Evolutionary conservation across 179 eudicot genomes (phyloP).

Genomic region (Carnegiea gigantea): DNA sequence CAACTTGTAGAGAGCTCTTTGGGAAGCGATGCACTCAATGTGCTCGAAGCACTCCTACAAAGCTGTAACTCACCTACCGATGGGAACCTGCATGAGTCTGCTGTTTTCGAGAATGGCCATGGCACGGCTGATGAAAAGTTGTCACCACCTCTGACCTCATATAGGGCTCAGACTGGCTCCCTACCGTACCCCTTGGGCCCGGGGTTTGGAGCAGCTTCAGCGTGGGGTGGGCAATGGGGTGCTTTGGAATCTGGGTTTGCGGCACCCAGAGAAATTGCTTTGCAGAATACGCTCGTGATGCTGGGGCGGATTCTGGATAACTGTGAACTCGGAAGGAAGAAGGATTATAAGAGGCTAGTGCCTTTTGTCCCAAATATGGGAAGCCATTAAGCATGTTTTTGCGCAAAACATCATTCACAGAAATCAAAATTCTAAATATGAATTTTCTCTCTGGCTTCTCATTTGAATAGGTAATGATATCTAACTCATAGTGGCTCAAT

Average conservation of each 20-base stretch:
- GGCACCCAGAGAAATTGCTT: constrained; percentile 69
- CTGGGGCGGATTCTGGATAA: constrained; percentile 82
- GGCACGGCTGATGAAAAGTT: constrained; percentile 67
- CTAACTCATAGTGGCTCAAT: no score
- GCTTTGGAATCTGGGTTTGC: constrained; percentile 51
- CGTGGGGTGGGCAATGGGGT: constrained; percentile 34
- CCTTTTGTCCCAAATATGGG: constrained; percentile 77
- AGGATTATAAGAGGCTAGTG: constrained; percentile 81
- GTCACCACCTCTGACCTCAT: constrained; percentile 74
- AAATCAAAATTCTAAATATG: no score
- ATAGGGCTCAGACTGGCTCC: constrained; percentile 87
- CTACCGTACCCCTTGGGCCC: constrained; percentile 59
- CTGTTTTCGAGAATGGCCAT: constrained; percentile 62
- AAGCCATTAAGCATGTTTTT: constrained; percentile 30
- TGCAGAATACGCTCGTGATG: constrained; percentile 79
- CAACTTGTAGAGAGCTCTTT: constrained; percentile 96
- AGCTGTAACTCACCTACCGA: constrained; percentile 77
- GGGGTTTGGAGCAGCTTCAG: constrained; percentile 49
- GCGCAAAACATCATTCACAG: not conserved
- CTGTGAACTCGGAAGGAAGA: constrained; percentile 85
- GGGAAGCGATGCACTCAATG: constrained; percentile 96
- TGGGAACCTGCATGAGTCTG: constrained; percentile 53
- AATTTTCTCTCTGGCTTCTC: no score
- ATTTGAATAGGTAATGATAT: no score
- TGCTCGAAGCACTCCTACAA: constrained; percentile 91